A percentile compares a stretch with the other conserved stretches of the same genome.
Conservation (phyloP, 257 asterid genomes). For the Sherardia arvensis region DNA sequence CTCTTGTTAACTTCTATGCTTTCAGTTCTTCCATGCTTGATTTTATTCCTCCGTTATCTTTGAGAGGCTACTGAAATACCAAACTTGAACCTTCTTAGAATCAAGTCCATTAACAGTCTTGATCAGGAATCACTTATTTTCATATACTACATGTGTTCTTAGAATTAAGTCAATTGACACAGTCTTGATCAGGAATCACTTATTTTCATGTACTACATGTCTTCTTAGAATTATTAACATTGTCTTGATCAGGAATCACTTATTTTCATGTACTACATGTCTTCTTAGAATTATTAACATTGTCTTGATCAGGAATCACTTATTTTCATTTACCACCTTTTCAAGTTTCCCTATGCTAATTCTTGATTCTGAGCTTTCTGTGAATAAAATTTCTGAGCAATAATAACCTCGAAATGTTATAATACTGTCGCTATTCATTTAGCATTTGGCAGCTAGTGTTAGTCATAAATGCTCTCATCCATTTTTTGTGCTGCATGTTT, state of each 20-base stretch:
- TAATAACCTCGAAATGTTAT: not conserved
- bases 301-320: not conserved
- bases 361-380: not conserved
- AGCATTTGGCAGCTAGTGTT: not conserved
- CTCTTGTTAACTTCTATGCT: not conserved
- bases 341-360: not conserved
- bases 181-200: not conserved
- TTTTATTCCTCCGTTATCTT: not conserved
- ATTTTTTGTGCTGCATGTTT: not conserved
- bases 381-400: not conserved
- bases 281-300: too few species aligned
- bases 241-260: not conserved
- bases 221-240: too few species aligned
- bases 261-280: too few species aligned
- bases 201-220: too few species aligned
- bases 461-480: not conserved
- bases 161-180: too few species aligned
- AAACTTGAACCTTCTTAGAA: not conserved
- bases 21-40: not conserved
- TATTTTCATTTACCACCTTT: not conserved
- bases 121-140: not conserved
- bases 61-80: not conserved
- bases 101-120: too few species aligned
- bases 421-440: not conserved
- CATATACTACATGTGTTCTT: too few species aligned